Conservation (phyloP, 1,284 basidiomycete species). For the Cryptococcus sp. region DNA sequence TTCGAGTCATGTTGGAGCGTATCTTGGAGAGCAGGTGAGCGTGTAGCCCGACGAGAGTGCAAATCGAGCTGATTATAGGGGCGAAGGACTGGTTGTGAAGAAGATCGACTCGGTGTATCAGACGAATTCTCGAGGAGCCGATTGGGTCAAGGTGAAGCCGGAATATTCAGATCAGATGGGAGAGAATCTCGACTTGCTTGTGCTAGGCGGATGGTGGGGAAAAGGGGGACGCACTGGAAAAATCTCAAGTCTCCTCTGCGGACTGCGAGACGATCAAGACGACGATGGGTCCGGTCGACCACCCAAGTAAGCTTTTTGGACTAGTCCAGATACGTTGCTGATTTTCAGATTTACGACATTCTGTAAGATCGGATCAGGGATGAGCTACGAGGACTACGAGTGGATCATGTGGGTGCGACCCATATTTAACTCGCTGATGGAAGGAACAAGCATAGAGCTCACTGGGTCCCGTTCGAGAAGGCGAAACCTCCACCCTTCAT, state of each 20-base stretch:
- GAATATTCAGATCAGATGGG: slow-evolving; percentile 73
- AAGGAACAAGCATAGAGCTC: slow-evolving; percentile 40
- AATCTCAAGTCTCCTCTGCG: slow-evolving; percentile 47
- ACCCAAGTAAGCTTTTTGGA: slow-evolving; percentile 53
- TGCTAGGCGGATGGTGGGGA: slow-evolving; percentile 59
- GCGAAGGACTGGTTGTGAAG: slow-evolving; percentile 89
- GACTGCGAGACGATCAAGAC: slow-evolving; percentile 41
- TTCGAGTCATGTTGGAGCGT: slow-evolving; percentile 68
- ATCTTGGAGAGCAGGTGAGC: slow-evolving; percentile 61
- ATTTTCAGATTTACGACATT: slow-evolving; percentile 53
- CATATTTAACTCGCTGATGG: background rate
- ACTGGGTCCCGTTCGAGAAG: slow-evolving; percentile 45
- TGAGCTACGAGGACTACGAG: slow-evolving; percentile 74
- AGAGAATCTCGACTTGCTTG: slow-evolving; percentile 80
- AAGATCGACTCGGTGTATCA: slow-evolving; percentile 71
- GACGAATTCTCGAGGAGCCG: slow-evolving; percentile 74
- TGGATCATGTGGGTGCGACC: slow-evolving; percentile 52
- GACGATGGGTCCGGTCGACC: slow-evolving; percentile 55
- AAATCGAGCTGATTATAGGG: slow-evolving; percentile 49
- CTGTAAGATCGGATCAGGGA: slow-evolving; percentile 76
- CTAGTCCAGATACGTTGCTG: too few relatives aligned
- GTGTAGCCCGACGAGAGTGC: background rate
- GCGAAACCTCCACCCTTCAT: slow-evolving; percentile 40
- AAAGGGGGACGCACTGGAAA: slow-evolving; percentile 47
- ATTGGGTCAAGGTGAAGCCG: slow-evolving; percentile 94